These are phyloP conservation scores for Phytophthora capsici DNA, from an alignment of 352 stramenopile species.

Conservation along the genomic window DNA sequence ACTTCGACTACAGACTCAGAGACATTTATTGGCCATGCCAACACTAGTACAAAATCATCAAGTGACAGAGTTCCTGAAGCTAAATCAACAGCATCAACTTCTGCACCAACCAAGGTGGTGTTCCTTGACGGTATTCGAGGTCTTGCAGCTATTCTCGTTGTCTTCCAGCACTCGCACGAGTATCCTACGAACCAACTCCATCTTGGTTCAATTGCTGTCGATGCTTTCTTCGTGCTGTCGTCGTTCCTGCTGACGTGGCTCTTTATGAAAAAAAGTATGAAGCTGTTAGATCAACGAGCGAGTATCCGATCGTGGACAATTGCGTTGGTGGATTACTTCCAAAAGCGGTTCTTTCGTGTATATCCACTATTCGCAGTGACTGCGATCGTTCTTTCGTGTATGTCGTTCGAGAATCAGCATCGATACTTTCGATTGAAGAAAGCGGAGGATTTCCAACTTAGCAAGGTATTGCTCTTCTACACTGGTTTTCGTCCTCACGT, in stretches of 20 bases:
- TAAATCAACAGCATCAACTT: background rate
- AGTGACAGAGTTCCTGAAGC: constrained; percentile 3
- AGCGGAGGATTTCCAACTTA: constrained; percentile 38
- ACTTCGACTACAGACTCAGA: constrained; percentile 12
- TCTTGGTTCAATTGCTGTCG: constrained; percentile 39
- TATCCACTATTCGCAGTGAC: constrained; percentile 59
- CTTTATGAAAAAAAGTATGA: constrained; percentile 38
- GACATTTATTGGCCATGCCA: constrained; percentile 4
- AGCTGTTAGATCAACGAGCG: constrained; percentile 31
- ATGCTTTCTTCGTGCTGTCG: constrained; percentile 55
- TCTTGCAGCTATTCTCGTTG: constrained; percentile 38
- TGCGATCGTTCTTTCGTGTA: constrained; percentile 35
- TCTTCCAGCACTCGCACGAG: constrained; percentile 37
- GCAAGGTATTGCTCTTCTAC: constrained; percentile 47
- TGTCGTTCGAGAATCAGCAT: constrained; percentile 37
- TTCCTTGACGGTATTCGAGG: constrained; percentile 33
- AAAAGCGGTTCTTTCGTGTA: constrained; percentile 61
- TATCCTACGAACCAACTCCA: constrained; percentile 12
- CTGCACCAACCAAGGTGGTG: constrained; percentile 22
- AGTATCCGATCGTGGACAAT: constrained; percentile 19
- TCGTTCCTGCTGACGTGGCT: constrained; percentile 31
- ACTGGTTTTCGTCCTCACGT: constrained; percentile 42
- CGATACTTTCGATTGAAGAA: constrained; percentile 41
- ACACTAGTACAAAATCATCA: constrained; percentile 12
- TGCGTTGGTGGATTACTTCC: constrained; percentile 49